A percentile compares a stretch with the other conserved stretches of the same genome.
These are phyloP conservation scores for Stylonectria norvegica DNA, from an alignment of 2,329 filamentous ascomycete species.

Conservation along the genomic window DNA sequence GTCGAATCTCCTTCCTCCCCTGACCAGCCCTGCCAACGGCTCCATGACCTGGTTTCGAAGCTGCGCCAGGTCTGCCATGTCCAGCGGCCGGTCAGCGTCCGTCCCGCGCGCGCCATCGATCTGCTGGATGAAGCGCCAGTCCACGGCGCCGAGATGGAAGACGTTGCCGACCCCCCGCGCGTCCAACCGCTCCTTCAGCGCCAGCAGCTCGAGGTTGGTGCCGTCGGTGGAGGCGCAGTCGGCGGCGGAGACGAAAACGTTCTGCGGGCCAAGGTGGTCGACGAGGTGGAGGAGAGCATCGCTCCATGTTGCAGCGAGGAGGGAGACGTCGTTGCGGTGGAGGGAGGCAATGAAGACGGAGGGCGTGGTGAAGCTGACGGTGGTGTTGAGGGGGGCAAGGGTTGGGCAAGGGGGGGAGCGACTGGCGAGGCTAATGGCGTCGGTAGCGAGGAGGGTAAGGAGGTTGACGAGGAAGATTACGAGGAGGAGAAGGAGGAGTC, in stretches of 20 bases:
- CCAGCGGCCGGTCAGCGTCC: neutral
- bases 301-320: neutral
- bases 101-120: neutral
- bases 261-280: neutral
- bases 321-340: constrained; percentile 63
- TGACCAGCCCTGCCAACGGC: neutral
- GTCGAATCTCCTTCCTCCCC: neutral
- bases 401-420: no score
- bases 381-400: neutral
- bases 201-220: constrained; percentile 47
- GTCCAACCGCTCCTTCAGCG: neutral
- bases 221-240: constrained; percentile 67
- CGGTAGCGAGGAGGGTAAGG: constrained; percentile 1
- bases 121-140: neutral
- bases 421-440: neutral
- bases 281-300: neutral
- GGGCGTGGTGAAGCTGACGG: constrained; percentile 18
- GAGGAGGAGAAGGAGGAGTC: neutral
- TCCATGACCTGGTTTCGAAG: neutral
- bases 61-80: neutral
- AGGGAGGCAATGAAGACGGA: constrained; percentile 63
- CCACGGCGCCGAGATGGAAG: constrained; percentile 36
- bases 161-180: neutral
- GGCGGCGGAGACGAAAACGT: constrained; percentile 60
- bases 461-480: constrained; percentile 6